Base-by-base conservation (phyloP, 2,329 filamentous ascomycete species). In the Monosporascus sp. region DNA sequence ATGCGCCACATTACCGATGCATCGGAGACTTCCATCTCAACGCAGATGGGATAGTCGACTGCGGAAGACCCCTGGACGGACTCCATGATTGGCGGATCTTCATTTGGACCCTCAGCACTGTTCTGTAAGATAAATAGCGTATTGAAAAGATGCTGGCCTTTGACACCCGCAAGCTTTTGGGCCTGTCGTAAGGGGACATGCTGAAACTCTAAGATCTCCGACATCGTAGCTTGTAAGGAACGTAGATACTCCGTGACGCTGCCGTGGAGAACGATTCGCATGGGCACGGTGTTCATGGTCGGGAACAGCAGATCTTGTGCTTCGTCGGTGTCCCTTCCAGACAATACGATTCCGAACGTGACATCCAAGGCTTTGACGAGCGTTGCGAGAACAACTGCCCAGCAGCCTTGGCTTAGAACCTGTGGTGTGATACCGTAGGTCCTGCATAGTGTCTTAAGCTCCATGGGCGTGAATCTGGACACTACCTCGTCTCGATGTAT, bases 261-360 rank as follows among this genome's bases (percentile, higher is more conserved):
- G 2, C 90, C 90, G 61, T 94, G 88, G 2, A 96, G 67, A 3
- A 92, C 77, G 1, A 81, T 81, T 11, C 91, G 80, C 7, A 96
- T 76, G 0, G 87, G 82, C 0, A 96, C 85, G 0, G 92, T 96
- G 64, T 96, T 97, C 89, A 97, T 96, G 0, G 88, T 90, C 0
- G 92, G 93, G 63, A 96, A 97, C 65, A 92, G 77, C 14, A 93
- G 70, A 26, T 81, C 69, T 44, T 88, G 81, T 0, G 84, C 81
- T 17, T 82, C 79, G 46, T 88, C 85, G 9, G 83, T 84, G 53
- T 94, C 90, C n/a, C 93, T 82, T 17, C 93, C 92, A 0, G 91
- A 91, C 14, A 96, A 76, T 1, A 97, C 87, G 0, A 90, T 82
- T 1, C 93, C 93, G 64, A 94, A 96, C 0, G 84, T 79, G 4